These are phyloP conservation scores for Vinca major DNA, from an alignment of 305 asterid species.

Conservation along the genomic window DNA sequence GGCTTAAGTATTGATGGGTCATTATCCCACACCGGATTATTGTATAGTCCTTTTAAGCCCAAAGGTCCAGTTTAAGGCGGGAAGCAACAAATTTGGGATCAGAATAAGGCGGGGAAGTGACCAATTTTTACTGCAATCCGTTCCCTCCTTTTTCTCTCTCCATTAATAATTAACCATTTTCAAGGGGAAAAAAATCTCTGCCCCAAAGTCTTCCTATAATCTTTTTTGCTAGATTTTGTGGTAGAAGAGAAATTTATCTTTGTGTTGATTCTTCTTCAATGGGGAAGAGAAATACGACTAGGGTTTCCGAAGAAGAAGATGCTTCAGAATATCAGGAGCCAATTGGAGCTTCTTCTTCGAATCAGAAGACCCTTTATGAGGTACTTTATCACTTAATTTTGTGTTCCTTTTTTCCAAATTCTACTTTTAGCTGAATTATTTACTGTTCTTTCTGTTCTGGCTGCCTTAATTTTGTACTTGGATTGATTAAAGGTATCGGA, in stretches of 20 bases:
- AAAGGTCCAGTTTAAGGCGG: neutral
- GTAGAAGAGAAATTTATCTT: neutral
- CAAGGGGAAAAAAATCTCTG: too few relatives aligned
- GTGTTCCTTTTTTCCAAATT: neutral
- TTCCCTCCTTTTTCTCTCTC: neutral
- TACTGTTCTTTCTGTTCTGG: neutral
- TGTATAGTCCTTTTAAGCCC: too few relatives aligned
- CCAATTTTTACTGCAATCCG: neutral
- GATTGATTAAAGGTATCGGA: neutral
- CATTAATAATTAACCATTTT: neutral
- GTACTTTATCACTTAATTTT: constrained; percentile 16
- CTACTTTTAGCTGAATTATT: neutral
- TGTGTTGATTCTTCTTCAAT: constrained; percentile 18
- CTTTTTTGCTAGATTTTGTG: neutral
- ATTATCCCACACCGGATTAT: too few relatives aligned
- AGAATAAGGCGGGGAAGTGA: neutral
- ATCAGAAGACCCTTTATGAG: constrained; percentile 58
- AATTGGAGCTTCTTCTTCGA: constrained; percentile 35
- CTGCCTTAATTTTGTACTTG: neutral
- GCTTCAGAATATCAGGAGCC: constrained; percentile 27
- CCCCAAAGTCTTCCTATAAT: too few relatives aligned
- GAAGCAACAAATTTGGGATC: constrained; percentile 1
- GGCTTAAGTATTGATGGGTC: too few relatives aligned
- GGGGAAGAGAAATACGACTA: constrained; percentile 54
- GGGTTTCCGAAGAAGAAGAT: constrained; percentile 45